Conservation (phyloP, 2,329 filamentous ascomycete genomes). For the Mycosphaerelloides madeirae region DNA sequence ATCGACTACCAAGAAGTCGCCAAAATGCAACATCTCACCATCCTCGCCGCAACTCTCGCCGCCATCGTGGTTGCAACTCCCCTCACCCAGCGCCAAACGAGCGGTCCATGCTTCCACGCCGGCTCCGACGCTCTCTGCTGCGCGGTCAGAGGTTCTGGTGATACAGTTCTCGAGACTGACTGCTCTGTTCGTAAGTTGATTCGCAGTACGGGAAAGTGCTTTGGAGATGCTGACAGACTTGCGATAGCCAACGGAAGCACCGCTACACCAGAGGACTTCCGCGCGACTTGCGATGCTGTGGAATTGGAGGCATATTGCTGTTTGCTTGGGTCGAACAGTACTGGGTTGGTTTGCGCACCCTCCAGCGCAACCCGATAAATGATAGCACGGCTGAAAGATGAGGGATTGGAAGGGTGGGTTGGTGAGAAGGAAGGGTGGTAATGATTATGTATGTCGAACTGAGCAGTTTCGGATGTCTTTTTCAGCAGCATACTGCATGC, state of each 20-base stretch:
- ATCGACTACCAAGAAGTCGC: too few relatives aligned
- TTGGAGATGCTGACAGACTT: not conserved
- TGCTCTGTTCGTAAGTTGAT: not conserved
- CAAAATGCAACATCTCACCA: not conserved
- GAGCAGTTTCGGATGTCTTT: not conserved
- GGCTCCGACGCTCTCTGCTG: conserved; percentile 3
- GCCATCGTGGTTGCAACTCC: not conserved
- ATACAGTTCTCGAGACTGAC: not conserved
- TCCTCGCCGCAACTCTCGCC: not conserved
- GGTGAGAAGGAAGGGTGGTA: not conserved
- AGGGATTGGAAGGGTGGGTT: not conserved
- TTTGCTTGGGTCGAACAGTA: not conserved
- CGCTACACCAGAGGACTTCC: not conserved
- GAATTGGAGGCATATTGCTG: conserved; percentile 1
- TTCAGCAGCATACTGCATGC: not conserved
- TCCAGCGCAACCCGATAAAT: not conserved
- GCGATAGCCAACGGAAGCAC: not conserved
- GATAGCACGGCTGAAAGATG: not conserved
- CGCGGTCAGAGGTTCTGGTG: not conserved
- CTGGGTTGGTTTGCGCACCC: not conserved
- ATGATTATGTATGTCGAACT: too few relatives aligned
- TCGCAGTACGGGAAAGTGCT: not conserved
- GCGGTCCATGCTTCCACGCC: not conserved
- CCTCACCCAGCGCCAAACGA: not conserved
- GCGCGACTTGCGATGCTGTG: not conserved